Evolutionary conservation across 345 rosid species (phyloP), one percentile per base, ranked within the genome.

Genomic region (Moringa oleifera): DNA sequence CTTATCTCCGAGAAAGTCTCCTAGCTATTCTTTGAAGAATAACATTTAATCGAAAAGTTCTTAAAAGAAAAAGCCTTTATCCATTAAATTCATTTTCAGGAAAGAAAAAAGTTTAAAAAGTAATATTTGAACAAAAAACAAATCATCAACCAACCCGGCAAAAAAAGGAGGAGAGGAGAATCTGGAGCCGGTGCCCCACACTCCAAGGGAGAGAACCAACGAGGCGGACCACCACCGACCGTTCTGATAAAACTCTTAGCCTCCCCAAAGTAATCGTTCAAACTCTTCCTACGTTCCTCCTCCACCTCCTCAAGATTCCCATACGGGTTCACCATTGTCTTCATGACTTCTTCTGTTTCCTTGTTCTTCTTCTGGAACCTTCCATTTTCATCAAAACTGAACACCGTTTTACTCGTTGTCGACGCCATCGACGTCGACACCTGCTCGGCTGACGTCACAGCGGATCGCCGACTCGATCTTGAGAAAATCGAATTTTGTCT

Each of bases 121-220:
- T 33, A 33, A 33, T 33, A 33, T 4, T 33, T 33, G 18, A 24
- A 20, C 5, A 45, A 51, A 25, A 21, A 46, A 58, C 24, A 20
- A 5, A 52, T 7, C 57, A 53, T 69, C 2, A 0, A 64, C 70
- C 55, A 64, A 81, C 88, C 88, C 18, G 88, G 85, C 61, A 81
- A 61, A 51, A 31, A 81, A 2, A 86, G 79, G 21, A 86, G 88
- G 28, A 83, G 79, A 67, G 88, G 88, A 57, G 80, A 79, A 51
- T 59, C 46, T 7, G 19, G 63, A 49, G 71, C 28, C 4, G 63
- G 75, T 45, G 74, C 49, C 7, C 64, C 54, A 23, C 80, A 77
- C 46, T 83, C 83, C 47, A 86, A 63, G 0, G 88, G 89, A 25
- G 86, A 77, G 77, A 86, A 81, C 88, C 92, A 86, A 58, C 92